These are phyloP conservation scores for Aspergillus latus DNA, from an alignment of 2,329 filamentous ascomycete species.

Conservation along the genomic window DNA sequence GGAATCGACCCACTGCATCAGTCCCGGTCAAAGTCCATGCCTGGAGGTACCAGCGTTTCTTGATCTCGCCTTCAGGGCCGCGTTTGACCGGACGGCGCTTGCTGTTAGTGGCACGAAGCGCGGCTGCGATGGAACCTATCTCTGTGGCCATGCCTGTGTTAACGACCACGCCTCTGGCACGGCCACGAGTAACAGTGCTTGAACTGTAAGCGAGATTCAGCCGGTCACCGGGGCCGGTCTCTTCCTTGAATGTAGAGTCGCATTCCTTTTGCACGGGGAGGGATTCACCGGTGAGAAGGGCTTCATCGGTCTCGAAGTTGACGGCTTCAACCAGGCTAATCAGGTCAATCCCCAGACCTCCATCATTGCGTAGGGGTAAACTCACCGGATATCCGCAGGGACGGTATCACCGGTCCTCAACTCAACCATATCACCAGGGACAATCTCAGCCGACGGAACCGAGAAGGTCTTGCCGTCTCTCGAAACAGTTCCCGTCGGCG, in stretches of 20 bases:
- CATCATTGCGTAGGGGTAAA: background rate
- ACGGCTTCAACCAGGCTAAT: slow-evolving; percentile 55
- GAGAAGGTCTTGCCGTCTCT: slow-evolving; percentile 57
- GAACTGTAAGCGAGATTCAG: slow-evolving; percentile 64
- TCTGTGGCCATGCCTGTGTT: slow-evolving; percentile 64
- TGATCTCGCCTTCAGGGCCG: slow-evolving; percentile 49
- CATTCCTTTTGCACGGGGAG: slow-evolving; percentile 59
- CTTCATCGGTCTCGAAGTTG: slow-evolving; percentile 74
- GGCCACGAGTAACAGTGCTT: slow-evolving; percentile 62
- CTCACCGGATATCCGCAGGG: slow-evolving; percentile 60
- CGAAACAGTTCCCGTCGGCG: slow-evolving; percentile 58
- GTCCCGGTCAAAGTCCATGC: slow-evolving; percentile 54
- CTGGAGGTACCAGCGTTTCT: slow-evolving; percentile 55
- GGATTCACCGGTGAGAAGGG: slow-evolving; percentile 63
- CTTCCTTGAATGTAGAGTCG: slow-evolving; percentile 45
- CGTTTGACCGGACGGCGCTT: slow-evolving; percentile 54
- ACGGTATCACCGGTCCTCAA: slow-evolving; percentile 61
- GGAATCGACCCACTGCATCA: slow-evolving; percentile 62
- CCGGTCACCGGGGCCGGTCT: slow-evolving; percentile 60
- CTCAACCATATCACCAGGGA: slow-evolving; percentile 60
- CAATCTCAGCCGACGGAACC: slow-evolving; percentile 58
- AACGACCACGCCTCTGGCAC: slow-evolving; percentile 60
- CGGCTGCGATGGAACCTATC: slow-evolving; percentile 63
- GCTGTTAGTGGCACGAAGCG: slow-evolving; percentile 61
- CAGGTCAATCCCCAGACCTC: slow-evolving; percentile 34